These are phyloP conservation scores for Cladophialophora carrionii DNA, from an alignment of 2,329 filamentous ascomycete species.

Conservation along the genomic window DNA sequence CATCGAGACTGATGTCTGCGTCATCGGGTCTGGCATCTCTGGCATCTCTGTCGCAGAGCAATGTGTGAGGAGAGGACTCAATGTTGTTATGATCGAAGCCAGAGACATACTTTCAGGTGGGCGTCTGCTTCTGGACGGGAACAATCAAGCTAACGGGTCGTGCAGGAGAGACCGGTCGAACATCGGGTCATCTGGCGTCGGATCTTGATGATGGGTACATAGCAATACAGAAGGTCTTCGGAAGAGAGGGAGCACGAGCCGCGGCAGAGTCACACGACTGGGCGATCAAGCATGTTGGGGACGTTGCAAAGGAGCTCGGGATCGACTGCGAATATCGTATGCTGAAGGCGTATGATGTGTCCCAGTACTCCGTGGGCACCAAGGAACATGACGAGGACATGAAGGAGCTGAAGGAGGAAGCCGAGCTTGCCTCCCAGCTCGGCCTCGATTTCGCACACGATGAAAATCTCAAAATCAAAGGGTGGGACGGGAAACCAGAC, in stretches of 20 bases:
- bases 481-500: constrained; percentile 57
- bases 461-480: constrained; percentile 53
- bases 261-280: constrained; percentile 61
- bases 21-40: constrained; percentile 59
- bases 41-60: constrained; percentile 59
- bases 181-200: constrained; percentile 59
- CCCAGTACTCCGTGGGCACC: constrained; percentile 52
- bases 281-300: constrained; percentile 57
- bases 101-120: constrained; percentile 51
- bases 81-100: constrained; percentile 59
- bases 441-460: constrained; percentile 49
- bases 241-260: constrained; percentile 52
- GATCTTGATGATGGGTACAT: constrained; percentile 59
- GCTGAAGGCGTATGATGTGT: constrained; percentile 56
- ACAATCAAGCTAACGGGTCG: background rate
- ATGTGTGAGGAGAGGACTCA: constrained; percentile 55
- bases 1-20: constrained; percentile 54
- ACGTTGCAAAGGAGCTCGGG: constrained; percentile 53
- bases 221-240: constrained; percentile 58
- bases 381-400: constrained; percentile 53
- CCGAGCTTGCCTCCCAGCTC: constrained; percentile 49
- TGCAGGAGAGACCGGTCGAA: constrained; percentile 58
- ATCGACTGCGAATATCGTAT: constrained; percentile 62
- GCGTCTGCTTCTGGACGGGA: background rate
- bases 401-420: constrained; percentile 52